phyloP scores from a whole-genome alignment of 2,329 filamentous ascomycete genomes.

The Fusarium abutilonis region DNA sequence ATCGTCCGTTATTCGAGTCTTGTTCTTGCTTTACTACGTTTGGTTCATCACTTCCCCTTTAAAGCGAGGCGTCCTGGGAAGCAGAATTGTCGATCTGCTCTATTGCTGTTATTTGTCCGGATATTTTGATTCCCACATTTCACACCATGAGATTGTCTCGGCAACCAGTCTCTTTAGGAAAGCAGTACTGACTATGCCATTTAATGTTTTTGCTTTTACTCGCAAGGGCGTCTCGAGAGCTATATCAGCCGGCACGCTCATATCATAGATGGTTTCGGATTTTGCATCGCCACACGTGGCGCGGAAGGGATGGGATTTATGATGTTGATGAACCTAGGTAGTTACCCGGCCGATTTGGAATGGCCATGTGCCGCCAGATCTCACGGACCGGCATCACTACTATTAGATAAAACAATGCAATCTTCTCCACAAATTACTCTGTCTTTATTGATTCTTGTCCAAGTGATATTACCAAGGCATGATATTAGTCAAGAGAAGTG shows the following conservation, averaged over 20 bases:
- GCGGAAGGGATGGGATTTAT: conserved; percentile 15
- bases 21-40: conserved; percentile 7
- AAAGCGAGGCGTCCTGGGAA: conserved; percentile 44
- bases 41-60: conserved; percentile 23
- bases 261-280: conserved; percentile 28
- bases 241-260: conserved; percentile 8
- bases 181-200: conserved; percentile 5
- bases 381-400: not conserved
- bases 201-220: conserved; percentile 25
- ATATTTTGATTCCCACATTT: conserved; percentile 4
- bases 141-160: not conserved
- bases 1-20: conserved; percentile 5
- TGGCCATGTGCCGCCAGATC: not conserved
- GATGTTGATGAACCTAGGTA: conserved; percentile 30
- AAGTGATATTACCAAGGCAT: not conserved
- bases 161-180: conserved; percentile 2
- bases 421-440: not conserved
- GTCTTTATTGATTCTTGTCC: no score
- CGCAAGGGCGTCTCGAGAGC: conserved; percentile 22
- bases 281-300: conserved; percentile 32
- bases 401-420: conserved; percentile 15
- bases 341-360: conserved; percentile 7
- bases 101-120: conserved; percentile 14
- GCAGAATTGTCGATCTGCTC: conserved; percentile 30
- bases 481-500: not conserved